Evolutionary conservation across 2,329 filamentous ascomycete species (phyloP).

Genomic region (Graphium sp.): DNA sequence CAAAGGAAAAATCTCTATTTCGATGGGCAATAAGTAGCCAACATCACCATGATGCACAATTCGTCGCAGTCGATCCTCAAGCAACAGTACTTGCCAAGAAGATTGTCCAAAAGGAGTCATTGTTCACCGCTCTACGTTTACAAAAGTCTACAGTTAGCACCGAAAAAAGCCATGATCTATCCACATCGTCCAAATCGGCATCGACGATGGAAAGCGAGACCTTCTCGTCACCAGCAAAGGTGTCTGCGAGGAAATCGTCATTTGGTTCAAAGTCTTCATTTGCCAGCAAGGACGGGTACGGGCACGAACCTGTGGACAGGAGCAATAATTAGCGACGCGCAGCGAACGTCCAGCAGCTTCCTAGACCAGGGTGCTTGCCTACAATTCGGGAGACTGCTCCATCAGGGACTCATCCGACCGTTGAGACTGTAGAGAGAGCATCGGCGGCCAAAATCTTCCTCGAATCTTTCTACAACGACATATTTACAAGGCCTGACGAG

Average conservation of each 20-base stretch:
- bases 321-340: neutral
- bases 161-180: neutral
- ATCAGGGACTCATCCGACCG: conserved; percentile 14
- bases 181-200: neutral
- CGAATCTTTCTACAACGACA: conserved; percentile 67
- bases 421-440: conserved; percentile 55
- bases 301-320: neutral
- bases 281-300: conserved; percentile 3
- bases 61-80: conserved; percentile 2
- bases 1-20: neutral
- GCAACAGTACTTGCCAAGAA: neutral
- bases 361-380: conserved; percentile 8
- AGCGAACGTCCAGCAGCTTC: neutral
- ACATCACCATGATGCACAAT: neutral
- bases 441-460: conserved; percentile 74
- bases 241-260: conserved; percentile 15
- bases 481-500: conserved; percentile 30
- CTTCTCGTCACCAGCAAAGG: conserved; percentile 1
- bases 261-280: conserved; percentile 14
- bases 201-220: conserved; percentile 3
- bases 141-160: neutral
- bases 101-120: neutral
- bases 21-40: neutral
- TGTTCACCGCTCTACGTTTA: neutral
- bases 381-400: conserved; percentile 17